Conservation (phyloP, 2,329 filamentous ascomycete species). For the Cryphonectria radicalis region DNA sequence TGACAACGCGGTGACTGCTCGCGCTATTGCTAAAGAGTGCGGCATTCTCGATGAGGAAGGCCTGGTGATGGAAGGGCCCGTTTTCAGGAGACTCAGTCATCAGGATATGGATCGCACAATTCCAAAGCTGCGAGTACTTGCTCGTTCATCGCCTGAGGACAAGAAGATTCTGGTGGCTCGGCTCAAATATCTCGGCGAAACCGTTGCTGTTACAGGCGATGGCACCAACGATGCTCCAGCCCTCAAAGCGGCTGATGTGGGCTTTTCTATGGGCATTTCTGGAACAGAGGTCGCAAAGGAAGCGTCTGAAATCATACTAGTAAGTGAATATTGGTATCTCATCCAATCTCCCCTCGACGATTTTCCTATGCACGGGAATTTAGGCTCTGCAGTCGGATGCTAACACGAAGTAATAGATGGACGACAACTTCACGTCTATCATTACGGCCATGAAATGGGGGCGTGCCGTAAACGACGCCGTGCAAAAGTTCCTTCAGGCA, state of each 20-base stretch:
- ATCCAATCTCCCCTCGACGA: background rate
- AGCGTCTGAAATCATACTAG: conserved; percentile 67
- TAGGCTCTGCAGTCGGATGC: background rate
- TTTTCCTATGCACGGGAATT: background rate
- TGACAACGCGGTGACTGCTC: conserved; percentile 63
- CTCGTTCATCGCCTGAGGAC: conserved; percentile 63
- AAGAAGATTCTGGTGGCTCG: conserved; percentile 60
- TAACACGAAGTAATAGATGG: conserved; percentile 44
- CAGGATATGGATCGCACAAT: conserved; percentile 58
- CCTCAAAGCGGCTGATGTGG: conserved; percentile 67
- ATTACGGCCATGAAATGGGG: conserved; percentile 71
- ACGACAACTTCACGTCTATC: conserved; percentile 69
- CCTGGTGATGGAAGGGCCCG: conserved; percentile 68
- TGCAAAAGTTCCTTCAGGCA: conserved; percentile 69
- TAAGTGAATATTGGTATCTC: background rate
- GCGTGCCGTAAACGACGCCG: conserved; percentile 69
- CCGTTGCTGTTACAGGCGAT: conserved; percentile 68
- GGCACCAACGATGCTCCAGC: conserved; percentile 70
- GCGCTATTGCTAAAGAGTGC: conserved; percentile 67
- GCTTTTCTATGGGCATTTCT: conserved; percentile 70
- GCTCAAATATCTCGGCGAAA: conserved; percentile 59
- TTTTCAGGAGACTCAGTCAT: conserved; percentile 60
- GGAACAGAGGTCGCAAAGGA: conserved; percentile 73
- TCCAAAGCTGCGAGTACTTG: conserved; percentile 58
- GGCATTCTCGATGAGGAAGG: conserved; percentile 62